A percentile compares a stretch with the other conserved stretches of the same genome.
phyloP scores from a whole-genome alignment of 2,329 filamentous ascomycete species.

The Pezicula carpinea region DNA sequence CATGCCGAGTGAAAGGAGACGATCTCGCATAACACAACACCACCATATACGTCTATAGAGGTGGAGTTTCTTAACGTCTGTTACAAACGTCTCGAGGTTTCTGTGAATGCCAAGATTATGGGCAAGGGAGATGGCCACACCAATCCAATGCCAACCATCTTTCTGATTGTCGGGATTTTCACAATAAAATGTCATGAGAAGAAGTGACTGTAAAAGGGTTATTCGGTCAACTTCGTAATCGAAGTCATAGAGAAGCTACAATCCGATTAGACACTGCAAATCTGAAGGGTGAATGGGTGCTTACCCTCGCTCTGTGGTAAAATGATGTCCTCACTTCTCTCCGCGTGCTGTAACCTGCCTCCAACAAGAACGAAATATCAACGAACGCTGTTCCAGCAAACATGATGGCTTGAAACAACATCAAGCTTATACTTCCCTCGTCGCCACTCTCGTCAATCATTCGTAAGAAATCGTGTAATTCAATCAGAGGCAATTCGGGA shows the following conservation, averaged over 20 bases:
- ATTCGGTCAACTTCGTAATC: conserved; percentile 88
- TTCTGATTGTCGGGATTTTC: conserved; percentile 93
- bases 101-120: conserved; percentile 89
- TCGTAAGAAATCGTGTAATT: conserved; percentile 53
- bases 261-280: not conserved
- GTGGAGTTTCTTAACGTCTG: conserved; percentile 66
- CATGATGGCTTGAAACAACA: conserved; percentile 89
- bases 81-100: conserved; percentile 67
- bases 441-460: conserved; percentile 62
- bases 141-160: conserved; percentile 97
- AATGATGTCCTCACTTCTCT: conserved; percentile 79
- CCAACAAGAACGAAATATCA: conserved; percentile 67
- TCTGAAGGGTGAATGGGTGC: not conserved
- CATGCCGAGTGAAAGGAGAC: conserved; percentile 86
- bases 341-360: conserved; percentile 70
- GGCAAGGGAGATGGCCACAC: conserved; percentile 81
- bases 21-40: conserved; percentile 90
- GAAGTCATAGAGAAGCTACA: conserved; percentile 75
- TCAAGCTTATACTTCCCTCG: conserved; percentile 68
- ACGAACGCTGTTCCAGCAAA: conserved; percentile 84
- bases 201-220: conserved; percentile 74
- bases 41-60: conserved; percentile 94
- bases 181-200: conserved; percentile 94
- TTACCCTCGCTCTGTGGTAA: conserved; percentile 68
- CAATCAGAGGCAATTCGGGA: conserved; percentile 84